These are phyloP conservation scores for Erodium trifolium DNA, from an alignment of 441 rosid species.

Conservation along the genomic window DNA sequence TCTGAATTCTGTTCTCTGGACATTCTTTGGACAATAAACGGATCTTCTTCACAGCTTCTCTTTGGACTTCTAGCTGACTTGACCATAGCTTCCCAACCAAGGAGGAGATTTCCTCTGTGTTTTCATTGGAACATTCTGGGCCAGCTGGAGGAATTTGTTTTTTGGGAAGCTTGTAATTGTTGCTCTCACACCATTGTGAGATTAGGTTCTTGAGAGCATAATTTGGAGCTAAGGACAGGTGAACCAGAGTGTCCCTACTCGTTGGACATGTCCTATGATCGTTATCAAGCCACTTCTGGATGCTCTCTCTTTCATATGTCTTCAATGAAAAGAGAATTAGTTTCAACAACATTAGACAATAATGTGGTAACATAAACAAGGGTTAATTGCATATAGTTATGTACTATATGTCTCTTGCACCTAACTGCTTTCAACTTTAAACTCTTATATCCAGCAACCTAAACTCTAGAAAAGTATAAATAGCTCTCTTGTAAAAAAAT, in stretches of 20 bases:
- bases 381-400: too few relatives aligned
- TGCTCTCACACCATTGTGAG: conserved; percentile 22
- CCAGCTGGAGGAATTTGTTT: background rate
- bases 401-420: too few relatives aligned
- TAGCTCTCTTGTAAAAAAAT: too few relatives aligned
- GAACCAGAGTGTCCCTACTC: conserved; percentile 20
- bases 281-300: conserved; percentile 21
- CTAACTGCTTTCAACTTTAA: too few relatives aligned
- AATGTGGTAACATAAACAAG: background rate
- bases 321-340: background rate
- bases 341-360: background rate
- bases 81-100: conserved; percentile 12
- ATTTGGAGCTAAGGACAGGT: conserved; percentile 21
- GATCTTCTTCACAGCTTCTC: conserved; percentile 20
- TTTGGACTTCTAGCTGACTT: conserved; percentile 17
- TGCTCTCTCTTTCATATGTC: background rate
- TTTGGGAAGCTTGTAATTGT: conserved; percentile 20
- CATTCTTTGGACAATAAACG: conserved; percentile 54
- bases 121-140: conserved; percentile 3
- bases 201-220: conserved; percentile 22
- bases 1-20: conserved; percentile 46
- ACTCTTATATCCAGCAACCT: too few relatives aligned
- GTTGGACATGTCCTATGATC: conserved; percentile 23
- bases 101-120: conserved; percentile 17
- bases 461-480: too few relatives aligned